Evolutionary conservation across 768 basidiomycete species (phyloP).

Genomic region (Rhodosporidiobolus sp.): DNA sequence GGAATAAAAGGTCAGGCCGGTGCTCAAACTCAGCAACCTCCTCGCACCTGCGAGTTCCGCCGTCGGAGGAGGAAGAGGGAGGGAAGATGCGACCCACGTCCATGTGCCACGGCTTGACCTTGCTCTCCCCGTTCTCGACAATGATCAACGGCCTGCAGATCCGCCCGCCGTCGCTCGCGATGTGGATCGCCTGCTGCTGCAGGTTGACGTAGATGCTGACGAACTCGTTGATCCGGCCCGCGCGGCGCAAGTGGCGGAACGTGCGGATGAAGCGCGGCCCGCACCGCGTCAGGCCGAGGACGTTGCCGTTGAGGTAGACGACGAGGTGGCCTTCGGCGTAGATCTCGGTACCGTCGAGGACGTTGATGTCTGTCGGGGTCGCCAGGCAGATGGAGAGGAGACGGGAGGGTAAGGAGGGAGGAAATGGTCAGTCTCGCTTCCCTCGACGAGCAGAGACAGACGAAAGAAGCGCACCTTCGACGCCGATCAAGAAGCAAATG

Average conservation of each 20-base stretch:
- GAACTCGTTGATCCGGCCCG: slow-evolving; percentile 89
- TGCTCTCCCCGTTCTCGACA: slow-evolving; percentile 73
- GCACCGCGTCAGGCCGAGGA: slow-evolving; percentile 85
- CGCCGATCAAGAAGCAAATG: slow-evolving; percentile 89
- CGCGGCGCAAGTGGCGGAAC: slow-evolving; percentile 87
- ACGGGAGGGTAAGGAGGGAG: slow-evolving; percentile 7
- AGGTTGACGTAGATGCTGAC: slow-evolving; percentile 94
- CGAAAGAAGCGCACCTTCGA: slow-evolving; percentile 67
- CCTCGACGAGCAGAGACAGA: neutral
- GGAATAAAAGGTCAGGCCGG: neutral
- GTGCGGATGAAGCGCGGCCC: slow-evolving; percentile 80
- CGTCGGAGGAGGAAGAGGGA: neutral
- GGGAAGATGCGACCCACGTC: slow-evolving; percentile 54
- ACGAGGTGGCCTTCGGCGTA: slow-evolving; percentile 89
- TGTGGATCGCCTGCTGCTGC: slow-evolving; percentile 89
- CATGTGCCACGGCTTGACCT: slow-evolving; percentile 77
- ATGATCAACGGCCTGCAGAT: slow-evolving; percentile 98
- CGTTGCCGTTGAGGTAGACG: slow-evolving; percentile 94
- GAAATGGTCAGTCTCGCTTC: too few species aligned
- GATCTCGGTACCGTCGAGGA: slow-evolving; percentile 90
- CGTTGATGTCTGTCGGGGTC: slow-evolving; percentile 67
- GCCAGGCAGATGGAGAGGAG: neutral
- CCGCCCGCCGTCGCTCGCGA: slow-evolving; percentile 93
- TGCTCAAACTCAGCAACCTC: slow-evolving; percentile 1
- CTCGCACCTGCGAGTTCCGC: neutral